Percentiles rank a stretch among this genome's conserved stretches.
Evolutionary conservation across 805 yeast species (phyloP).

Genomic region (Jamesozyma gamospora): DNA sequence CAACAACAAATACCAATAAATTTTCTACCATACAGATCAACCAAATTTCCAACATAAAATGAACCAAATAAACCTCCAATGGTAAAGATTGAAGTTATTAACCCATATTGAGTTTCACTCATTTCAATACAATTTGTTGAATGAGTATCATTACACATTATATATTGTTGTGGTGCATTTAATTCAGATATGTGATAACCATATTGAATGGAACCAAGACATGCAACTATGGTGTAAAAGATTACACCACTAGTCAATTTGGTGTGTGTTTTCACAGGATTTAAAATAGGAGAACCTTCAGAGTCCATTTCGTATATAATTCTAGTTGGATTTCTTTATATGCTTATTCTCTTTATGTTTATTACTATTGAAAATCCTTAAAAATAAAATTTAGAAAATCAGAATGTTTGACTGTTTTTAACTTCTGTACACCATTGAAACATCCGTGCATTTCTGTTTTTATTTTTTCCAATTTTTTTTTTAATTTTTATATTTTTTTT

Average conservation of each 20-base stretch:
- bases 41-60: conserved; percentile 50
- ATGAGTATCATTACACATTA: conserved; percentile 41
- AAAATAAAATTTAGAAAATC: no score
- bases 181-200: conserved; percentile 94
- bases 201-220: conserved; percentile 75
- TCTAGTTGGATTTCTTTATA: no score
- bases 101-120: conserved; percentile 50
- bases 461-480: no score
- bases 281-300: no score
- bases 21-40: conserved; percentile 59
- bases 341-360: no score
- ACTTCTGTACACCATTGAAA: no score
- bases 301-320: no score
- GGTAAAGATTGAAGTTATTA: conserved; percentile 68
- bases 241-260: conserved; percentile 2
- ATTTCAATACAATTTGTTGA: conserved; percentile 43
- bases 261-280: not conserved
- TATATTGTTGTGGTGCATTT: conserved; percentile 73
- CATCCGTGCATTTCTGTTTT: no score
- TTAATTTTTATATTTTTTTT: no score
- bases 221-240: conserved; percentile 35
- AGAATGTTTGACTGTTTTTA: no score
- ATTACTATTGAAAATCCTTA: no score
- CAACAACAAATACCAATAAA: conserved; percentile 43
- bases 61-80: conserved; percentile 81